Evolutionary conservation across 257 asterid species (phyloP), one percentile per base, ranked within the genome.

Genomic region (Solanum dulcamara): DNA sequence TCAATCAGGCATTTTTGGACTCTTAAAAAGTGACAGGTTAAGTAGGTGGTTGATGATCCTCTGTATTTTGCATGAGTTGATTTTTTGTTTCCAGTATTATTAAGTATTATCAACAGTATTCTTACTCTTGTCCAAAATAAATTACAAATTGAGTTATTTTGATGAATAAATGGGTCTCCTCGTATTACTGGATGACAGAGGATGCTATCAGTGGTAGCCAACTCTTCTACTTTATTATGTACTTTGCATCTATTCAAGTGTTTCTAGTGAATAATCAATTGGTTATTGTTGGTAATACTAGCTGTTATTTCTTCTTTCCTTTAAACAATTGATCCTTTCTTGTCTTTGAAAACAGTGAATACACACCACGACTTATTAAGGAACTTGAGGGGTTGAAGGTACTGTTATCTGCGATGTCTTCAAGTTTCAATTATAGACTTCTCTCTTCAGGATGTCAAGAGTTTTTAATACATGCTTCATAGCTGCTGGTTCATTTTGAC

Each of bases 361-460:
- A 89, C 87, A 92, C 95, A 51, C 99, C 99, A 32, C 91, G 99
- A 57, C 93, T 96, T 85, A 92, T 96, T 59, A 96, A 94, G 89
- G 93, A 88, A 84, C 97, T 96, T 75, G 98, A 95, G 87, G 97
- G 97, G 84, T 89, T 95, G 32, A 91, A 93, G 98, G 99, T 96
- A 89, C 59, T 85, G 67, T 81, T n/a, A 74, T 42, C 10, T 59
- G 71, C 24, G 46, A 70, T 51, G 74, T 70, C 72, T 11, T 83
- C 42, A 40, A 51, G 53, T 38, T 64, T 62, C 46, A 77, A 48
- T 46, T 77, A 15, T 46, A 28, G 24, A 26, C 42, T 75, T 42
- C 1, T 28, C n/a, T 18, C 84, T 86, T 70, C 51, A 77, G 81
- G 57, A 57, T 11, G 86, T 60, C 48, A 83, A 68, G 32, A 82